Percentiles rank a stretch among this genome's conserved stretches.
Conservation (phyloP, 164 flowering plant species). For the Vitis riparia region DNA sequence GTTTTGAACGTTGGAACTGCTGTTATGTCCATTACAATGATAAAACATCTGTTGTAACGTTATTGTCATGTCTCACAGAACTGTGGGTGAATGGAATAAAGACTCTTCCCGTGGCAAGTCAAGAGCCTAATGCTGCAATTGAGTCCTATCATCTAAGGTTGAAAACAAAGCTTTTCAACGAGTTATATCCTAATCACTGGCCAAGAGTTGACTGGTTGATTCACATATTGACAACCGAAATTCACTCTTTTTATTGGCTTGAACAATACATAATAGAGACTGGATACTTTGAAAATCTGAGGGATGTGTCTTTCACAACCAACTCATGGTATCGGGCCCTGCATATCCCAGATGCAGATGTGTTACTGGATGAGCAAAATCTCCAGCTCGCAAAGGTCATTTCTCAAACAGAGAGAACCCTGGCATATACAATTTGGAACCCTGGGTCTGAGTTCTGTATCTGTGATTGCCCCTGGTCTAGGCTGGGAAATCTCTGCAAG, state of each 20-base stretch:
- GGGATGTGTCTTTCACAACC: constrained; percentile 26
- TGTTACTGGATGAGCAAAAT: constrained; percentile 47
- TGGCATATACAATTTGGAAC: constrained; percentile 49
- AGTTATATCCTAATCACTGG: constrained; percentile 23
- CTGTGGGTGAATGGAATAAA: constrained; percentile 39
- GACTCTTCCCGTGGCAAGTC: constrained; percentile 44
- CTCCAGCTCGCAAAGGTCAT: constrained; percentile 45
- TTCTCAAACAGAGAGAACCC: constrained; percentile 43
- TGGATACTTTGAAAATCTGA: constrained; percentile 37
- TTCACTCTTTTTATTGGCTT: constrained; percentile 52
- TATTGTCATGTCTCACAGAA: constrained; percentile 25
- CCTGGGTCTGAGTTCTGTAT: constrained; percentile 58
- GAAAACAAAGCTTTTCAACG: constrained; percentile 38
- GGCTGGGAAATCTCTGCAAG: constrained; percentile 49
- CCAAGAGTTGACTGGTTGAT: constrained; percentile 50
- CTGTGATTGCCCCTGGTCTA: constrained; percentile 58
- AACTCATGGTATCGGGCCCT: constrained; percentile 49
- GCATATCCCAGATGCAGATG: constrained; percentile 44
- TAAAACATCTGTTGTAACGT: background rate
- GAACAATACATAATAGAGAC: constrained; percentile 40
- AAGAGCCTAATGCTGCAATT: constrained; percentile 47
- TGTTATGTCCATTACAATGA: background rate
- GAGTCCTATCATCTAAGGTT: constrained; percentile 52
- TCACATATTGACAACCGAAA: constrained; percentile 43
- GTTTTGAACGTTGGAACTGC: background rate